Conservation (phyloP, 495 filamentous ascomycete genomes). For the Penicillium subrubescens region DNA sequence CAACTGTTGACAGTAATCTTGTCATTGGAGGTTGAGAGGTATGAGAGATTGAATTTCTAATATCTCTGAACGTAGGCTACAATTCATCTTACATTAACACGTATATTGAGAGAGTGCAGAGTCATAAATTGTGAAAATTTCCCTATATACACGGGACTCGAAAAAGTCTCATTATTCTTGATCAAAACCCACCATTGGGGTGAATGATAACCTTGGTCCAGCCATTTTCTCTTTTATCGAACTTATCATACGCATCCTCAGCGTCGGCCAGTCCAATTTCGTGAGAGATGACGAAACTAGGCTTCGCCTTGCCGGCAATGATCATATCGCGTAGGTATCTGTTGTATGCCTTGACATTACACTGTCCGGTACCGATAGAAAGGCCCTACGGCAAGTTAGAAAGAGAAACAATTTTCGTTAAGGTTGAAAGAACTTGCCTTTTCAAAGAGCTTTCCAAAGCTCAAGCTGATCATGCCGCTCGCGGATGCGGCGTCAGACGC, state of each 20-base stretch:
- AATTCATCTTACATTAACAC: no score
- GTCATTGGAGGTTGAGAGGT: not conserved
- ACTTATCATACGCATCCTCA: slow-evolving; percentile 51
- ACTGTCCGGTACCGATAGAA: slow-evolving; percentile 55
- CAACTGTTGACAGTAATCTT: no score
- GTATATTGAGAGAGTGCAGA: not conserved
- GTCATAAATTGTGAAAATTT: not conserved
- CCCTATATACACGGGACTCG: not conserved
- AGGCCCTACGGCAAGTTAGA: slow-evolving; percentile 38
- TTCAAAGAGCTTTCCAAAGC: slow-evolving; percentile 63
- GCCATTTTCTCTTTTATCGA: slow-evolving; percentile 49
- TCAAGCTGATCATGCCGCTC: slow-evolving; percentile 57
- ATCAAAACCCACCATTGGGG: slow-evolving; percentile 35
- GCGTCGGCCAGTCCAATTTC: slow-evolving; percentile 58
- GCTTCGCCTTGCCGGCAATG: slow-evolving; percentile 57
- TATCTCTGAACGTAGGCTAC: no score
- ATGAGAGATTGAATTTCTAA: not conserved
- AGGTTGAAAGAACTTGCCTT: slow-evolving; percentile 41
- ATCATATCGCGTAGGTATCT: slow-evolving; percentile 60
- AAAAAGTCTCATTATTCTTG: not conserved
- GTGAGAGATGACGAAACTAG: slow-evolving; percentile 60
- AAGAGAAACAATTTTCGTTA: not conserved
- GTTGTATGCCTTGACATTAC: slow-evolving; percentile 64
- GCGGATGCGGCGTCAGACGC: slow-evolving; percentile 46
- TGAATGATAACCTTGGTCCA: slow-evolving; percentile 54